These are phyloP conservation scores for Hypseocharis bilobata DNA, from an alignment of 441 rosid genomes.

Conservation along the genomic window DNA sequence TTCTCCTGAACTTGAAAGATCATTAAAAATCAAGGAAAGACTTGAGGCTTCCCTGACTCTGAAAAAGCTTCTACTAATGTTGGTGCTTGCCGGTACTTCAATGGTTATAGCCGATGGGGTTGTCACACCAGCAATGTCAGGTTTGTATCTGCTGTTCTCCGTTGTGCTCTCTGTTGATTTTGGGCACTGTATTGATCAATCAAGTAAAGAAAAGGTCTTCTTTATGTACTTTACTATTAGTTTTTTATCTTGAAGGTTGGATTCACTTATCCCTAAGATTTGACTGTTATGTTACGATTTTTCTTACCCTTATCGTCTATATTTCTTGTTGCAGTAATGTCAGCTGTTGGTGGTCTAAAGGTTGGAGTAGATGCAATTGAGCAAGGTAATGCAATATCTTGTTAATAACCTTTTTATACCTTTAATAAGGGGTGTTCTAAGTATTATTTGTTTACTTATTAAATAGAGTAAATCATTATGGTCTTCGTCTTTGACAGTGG, in stretches of 20 bases:
- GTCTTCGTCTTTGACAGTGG: not conserved
- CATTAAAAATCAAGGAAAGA: slow-evolving; percentile 79
- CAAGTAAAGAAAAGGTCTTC: not conserved
- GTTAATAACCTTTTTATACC: not conserved
- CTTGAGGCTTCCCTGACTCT: slow-evolving; percentile 67
- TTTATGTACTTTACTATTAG: not conserved
- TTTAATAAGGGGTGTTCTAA: not conserved
- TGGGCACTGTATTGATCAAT: not conserved
- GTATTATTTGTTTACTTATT: not conserved
- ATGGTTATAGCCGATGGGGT: slow-evolving; percentile 96
- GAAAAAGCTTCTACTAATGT: slow-evolving; percentile 63
- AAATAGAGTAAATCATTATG: not conserved
- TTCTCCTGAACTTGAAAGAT: slow-evolving; percentile 91
- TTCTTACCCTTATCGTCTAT: slow-evolving; percentile 11
- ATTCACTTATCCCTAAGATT: not conserved
- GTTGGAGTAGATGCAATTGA: slow-evolving; percentile 65
- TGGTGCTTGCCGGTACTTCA: slow-evolving; percentile 90
- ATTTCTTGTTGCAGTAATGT: slow-evolving; percentile 52
- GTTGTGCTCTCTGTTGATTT: slow-evolving; percentile 17
- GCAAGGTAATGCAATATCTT: slow-evolving; percentile 44
- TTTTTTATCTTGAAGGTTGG: not conserved
- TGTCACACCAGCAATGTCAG: slow-evolving; percentile 97
- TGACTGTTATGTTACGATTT: slow-evolving; percentile 14
- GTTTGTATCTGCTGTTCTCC: slow-evolving; percentile 35
- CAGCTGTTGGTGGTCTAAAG: slow-evolving; percentile 92